Base-by-base conservation (phyloP, 2,329 filamentous ascomycete genomes). In the Arthrobotrys conoides region DNA sequence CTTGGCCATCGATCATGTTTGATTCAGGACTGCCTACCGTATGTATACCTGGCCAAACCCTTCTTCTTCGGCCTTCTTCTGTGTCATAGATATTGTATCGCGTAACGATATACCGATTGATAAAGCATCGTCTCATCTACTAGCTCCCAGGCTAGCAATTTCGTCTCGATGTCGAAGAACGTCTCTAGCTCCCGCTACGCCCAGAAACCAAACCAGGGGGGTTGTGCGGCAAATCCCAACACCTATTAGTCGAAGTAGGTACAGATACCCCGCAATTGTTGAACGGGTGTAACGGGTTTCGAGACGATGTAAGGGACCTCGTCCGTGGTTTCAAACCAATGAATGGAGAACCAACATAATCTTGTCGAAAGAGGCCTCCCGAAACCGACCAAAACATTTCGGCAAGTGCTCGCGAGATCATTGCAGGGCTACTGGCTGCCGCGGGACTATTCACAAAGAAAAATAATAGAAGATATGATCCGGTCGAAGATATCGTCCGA, bases 201-300 rank as follows among this genome's bases (percentile, higher is more conserved):
- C 65, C 49, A 68, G 65, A 57, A 22, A 68, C 36, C 65, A 57
- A 20, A 71, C 44, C 41, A 71, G 55, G 67, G 67, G 57, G 24
- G 16, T 53, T 30, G 38, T 33, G 55, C 53, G 57, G 44, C 57
- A 57, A 61, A 61, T 61, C 33, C 57, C 24, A 61, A 36, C 48
- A 46, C 49, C n/a, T 65, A 49, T 24, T 48, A 49, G 61, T 65
- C 44, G 59, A 22, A 46, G n/a, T 49, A 48, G 61, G 69, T 66
- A 59, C 55, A 51, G 12, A 44, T 73, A 73, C 70, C 70, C 70
- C 70, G 70, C 70, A 73, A 66, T 73, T 67, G 44, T 38, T 66
- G 51, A 27, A 20, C 61, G 59, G 69, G 69, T 66, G 61, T 72
- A 72, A 72, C 59, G 61, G 70, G 70, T 66, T 73, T 57, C 70